Evolutionary conservation across 768 basidiomycete genomes (phyloP), one percentile per base, ranked within the genome.

Genomic region (Austroboletus eburneus): DNA sequence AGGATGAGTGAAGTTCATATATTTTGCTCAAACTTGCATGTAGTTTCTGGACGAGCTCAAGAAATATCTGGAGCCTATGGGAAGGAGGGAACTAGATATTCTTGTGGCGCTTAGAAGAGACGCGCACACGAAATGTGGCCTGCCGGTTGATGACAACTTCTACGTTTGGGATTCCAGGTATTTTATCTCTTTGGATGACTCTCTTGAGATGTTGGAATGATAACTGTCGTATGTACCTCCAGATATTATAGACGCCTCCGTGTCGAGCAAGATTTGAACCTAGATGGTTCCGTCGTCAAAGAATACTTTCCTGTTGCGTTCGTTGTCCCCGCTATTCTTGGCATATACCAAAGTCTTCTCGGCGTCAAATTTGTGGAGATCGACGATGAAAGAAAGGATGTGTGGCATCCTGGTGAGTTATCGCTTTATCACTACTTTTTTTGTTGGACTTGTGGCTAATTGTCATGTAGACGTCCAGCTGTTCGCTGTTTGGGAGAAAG

Each of bases 221-320:
- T 34, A 14, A 23, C 9, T 37, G n/a, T n/a, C n/a, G n/a, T n/a
- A n/a, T n/a, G n/a, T 20, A 12, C 3, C n/a, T 14, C 17, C 18
- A 71, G 57, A 45, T 63, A 64, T 39, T 64, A 61, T 41, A 46
- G 39, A 16, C 56, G 59, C 17, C 40, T 64, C 18, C 84, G 70
- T 58, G 70, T 83, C 45, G 84, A 91, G 63, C 69, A 74, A 56
- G 72, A 72, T 16, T 72, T 91, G 14, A 73, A 75, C 33, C 72
- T 90, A 27, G 87, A 91, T 56, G 83, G 87, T 51, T 76, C 77
- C 49, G 68, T 83, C 12, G 80, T 92, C 52, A 90, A 91, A 67
- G 85, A 91, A 62, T 89, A 91, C 64, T 91, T 93, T 76, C 88
- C 89, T 2, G 91, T 91, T 6, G 72, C 80, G 2, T 77, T 83